Conservation (phyloP, 2,329 filamentous ascomycete genomes). For the Myriosclerotinia duriaeana region DNA sequence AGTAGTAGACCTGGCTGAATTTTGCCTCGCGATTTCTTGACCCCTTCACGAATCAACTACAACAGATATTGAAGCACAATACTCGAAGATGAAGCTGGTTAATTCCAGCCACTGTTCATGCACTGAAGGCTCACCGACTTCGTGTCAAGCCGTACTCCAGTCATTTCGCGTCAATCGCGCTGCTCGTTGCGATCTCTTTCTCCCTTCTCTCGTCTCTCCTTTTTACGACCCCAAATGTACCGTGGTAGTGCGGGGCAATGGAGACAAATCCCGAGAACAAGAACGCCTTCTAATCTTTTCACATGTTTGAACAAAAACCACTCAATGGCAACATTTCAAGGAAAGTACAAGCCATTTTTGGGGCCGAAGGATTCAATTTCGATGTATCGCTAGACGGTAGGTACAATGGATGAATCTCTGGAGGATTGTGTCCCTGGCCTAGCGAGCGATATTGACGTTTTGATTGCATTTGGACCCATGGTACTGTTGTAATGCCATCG, state of each 20-base stretch:
- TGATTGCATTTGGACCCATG: slow-evolving; percentile 29
- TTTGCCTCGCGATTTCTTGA: slow-evolving; percentile 36
- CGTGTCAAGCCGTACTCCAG: slow-evolving; percentile 43
- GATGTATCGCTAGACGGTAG: slow-evolving; percentile 29
- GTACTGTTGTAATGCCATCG: slow-evolving; percentile 21
- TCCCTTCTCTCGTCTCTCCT: slow-evolving; percentile 6
- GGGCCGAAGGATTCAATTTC: slow-evolving; percentile 18
- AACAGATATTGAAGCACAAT: slow-evolving; percentile 27
- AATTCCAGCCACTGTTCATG: slow-evolving; percentile 41
- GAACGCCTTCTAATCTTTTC: slow-evolving; percentile 13
- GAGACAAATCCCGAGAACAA: slow-evolving; percentile 17
- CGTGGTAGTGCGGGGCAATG: slow-evolving; percentile 40
- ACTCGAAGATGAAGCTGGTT: slow-evolving; percentile 30
- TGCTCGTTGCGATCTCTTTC: slow-evolving; percentile 28
- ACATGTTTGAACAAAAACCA: slow-evolving; percentile 30
- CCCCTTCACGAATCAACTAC: slow-evolving; percentile 27
- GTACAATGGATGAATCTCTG: slow-evolving; percentile 18
- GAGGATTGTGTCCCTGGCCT: slow-evolving; percentile 36
- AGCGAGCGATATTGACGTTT: slow-evolving; percentile 35
- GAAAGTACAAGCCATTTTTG: slow-evolving; percentile 19
- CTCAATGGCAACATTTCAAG: slow-evolving; percentile 28
- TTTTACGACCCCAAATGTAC: slow-evolving; percentile 18
- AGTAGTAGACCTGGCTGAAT: slow-evolving; percentile 34
- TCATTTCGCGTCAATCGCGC: slow-evolving; percentile 38
- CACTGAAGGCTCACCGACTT: slow-evolving; percentile 42